Base-by-base conservation (phyloP, 371 early-diverging fungal genomes). In the Phascolomyces articulosus region DNA sequence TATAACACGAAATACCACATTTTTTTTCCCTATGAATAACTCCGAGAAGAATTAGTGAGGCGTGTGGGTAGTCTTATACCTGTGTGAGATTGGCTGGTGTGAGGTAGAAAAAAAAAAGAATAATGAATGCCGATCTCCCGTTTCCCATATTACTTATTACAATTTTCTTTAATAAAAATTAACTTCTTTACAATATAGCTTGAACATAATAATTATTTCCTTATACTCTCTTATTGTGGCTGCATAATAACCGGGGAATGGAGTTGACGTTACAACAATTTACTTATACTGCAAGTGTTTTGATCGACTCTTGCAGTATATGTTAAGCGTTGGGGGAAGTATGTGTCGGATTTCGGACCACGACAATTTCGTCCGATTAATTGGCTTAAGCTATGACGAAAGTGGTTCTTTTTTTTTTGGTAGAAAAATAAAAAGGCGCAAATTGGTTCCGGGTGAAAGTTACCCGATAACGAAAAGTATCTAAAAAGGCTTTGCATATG, bases 171-270 rank as follows among this genome's bases (percentile, higher is more conserved):
- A n/a, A n/a, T n/a, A n/a, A n/a, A n/a, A n/a, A n/a, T n/a, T n/a
- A n/a, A n/a, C n/a, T n/a, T n/a, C n/a, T n/a, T n/a, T n/a, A 24
- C 23, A 11, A 51, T 51, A 24, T 4, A 10, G 7, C 23, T 51
- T 51, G 3, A 51, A n/a, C 51, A n/a, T n/a, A n/a, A n/a, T n/a
- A n/a, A n/a, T n/a, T 51, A 51, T 51, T 51, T 51, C 51, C 51
- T 28, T 23, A 51, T 23, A 51, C 51, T 51, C 23, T 51, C 15
- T 51, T 7, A 8, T 16, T 20, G 26, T 51, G n/a, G 51, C 51
- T 51, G 51, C 51, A 51, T 51, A 51, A 51, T 51, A 20, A 24
- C 21, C 51, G 51, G 51, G 51, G 51, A 23, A 23, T 51, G 51
- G 23, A n/a, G 4, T 44, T 44, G 38, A n/a, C 11, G 51, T 51